Evolutionary conservation across 2,329 filamentous ascomycete genomes (phyloP).

Genomic region (Microcyclospora pomicola): DNA sequence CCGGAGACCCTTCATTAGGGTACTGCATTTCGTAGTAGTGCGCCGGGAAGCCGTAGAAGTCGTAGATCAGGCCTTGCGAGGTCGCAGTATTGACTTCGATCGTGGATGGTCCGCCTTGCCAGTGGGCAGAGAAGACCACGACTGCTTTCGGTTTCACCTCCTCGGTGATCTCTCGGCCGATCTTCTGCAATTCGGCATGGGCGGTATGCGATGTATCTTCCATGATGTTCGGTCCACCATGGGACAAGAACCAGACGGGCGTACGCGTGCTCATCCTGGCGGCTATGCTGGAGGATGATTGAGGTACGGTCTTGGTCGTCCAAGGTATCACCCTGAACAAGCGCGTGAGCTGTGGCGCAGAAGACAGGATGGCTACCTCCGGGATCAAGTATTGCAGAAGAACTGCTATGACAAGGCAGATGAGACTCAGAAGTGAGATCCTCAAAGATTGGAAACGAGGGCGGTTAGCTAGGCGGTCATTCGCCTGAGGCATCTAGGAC

Average conservation of each 20-base stretch:
- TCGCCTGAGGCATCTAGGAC: no score
- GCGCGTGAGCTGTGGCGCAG: no score
- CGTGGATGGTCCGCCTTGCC: slow-evolving; percentile 45
- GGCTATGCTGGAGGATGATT: background rate
- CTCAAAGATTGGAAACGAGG: no score
- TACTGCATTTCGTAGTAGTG: slow-evolving; percentile 56
- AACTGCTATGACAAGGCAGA: no score
- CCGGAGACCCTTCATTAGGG: slow-evolving; percentile 47
- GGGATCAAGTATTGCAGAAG: no score
- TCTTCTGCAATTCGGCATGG: slow-evolving; percentile 47
- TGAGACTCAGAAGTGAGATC: no score
- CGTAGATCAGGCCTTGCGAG: slow-evolving; percentile 54
- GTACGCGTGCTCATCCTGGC: slow-evolving; percentile 18
- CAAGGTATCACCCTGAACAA: no score
- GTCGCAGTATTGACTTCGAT: slow-evolving; percentile 55
- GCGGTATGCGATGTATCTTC: slow-evolving; percentile 56
- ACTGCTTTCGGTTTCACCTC: slow-evolving; percentile 58
- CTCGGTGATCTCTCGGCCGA: slow-evolving; percentile 56
- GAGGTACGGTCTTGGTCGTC: background rate
- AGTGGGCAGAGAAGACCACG: slow-evolving; percentile 66
- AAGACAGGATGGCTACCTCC: no score
- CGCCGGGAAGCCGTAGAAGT: slow-evolving; percentile 59
- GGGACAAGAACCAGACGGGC: slow-evolving; percentile 40
- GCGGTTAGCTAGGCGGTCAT: no score
- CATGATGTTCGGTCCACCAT: slow-evolving; percentile 49